Base-by-base conservation (phyloP, 768 basidiomycete species). In the Dioszegia crocea region DNA sequence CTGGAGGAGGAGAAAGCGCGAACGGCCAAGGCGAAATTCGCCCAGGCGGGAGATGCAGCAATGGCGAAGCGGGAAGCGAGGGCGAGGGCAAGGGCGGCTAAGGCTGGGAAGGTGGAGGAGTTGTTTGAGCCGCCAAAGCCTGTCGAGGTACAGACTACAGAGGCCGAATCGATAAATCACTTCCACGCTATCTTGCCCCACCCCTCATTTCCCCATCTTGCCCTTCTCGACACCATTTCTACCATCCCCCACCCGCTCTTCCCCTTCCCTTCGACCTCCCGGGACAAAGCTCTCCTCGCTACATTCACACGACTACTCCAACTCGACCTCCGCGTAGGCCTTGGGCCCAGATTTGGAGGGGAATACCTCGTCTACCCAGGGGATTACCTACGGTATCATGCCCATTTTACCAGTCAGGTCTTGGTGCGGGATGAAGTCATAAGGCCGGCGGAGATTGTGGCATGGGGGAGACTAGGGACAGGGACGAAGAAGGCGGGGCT, bases 321-420 rank as follows among this genome's bases (percentile, higher is more conserved):
- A 23, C 57, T 31, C 24, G 57, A 46, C 9, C 63, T 63, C n/a
- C 43, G 69, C 4, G 63, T 70, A 47, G 72, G 72, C 14, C 61
- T 74, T 5, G 72, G 72, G 49, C 72, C 72, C 0, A 30, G 88
- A 75, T 99, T 99, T 70, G 96, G 96, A 5, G 93, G 92, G 1
- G 92, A 98, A 68, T 97, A 91, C 76, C 79, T 99, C 43, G 88
- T 97, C 1, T 99, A 99, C 78, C 96, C 96, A 51, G 94, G 94
- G 88, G 72, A 99, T 74, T 91, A 93, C 9, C 78, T 98, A 51
- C 84, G 96, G 24, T 99, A 94, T 75, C 96, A 99, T 72, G 96
- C 94, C 2, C 96, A 99, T 76, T 98, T 97, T 73, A 86, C 86
- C 21, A 88, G 88, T 21, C 86, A 88, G 4, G 88, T 96, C 12